Evolutionary conservation across 345 rosid species (phyloP).

Genomic region (Brassica napus): DNA sequence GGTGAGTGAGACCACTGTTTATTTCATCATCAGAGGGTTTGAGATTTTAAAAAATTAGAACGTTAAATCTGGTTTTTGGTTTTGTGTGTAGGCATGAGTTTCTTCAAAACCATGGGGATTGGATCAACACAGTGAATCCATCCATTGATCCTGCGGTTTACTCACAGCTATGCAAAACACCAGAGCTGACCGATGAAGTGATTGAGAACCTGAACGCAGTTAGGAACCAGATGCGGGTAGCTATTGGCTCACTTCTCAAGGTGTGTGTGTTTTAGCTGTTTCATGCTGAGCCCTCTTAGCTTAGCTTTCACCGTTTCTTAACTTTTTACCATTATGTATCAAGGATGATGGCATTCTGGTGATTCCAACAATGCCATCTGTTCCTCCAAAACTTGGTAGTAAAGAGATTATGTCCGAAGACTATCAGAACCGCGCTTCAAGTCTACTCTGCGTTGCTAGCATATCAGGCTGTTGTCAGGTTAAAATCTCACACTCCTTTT

Average conservation of each 20-base stretch:
- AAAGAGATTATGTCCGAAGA: conserved; percentile 75
- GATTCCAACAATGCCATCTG: conserved; percentile 69
- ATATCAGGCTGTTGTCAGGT: conserved; percentile 99
- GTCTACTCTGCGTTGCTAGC: conserved; percentile 84
- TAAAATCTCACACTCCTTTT: conserved; percentile 21
- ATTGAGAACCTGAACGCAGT: conserved; percentile 66
- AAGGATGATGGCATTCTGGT: conserved; percentile 95
- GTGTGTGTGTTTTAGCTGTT: conserved; percentile 39
- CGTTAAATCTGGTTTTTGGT: conserved; percentile 14
- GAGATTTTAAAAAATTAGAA: conserved; percentile 3
- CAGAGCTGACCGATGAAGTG: conserved; percentile 50
- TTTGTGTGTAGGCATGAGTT: conserved; percentile 71
- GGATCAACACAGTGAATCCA: conserved; percentile 75
- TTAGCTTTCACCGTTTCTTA: not conserved
- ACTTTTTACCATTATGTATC: not conserved
- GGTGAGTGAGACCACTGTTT: conserved; percentile 47
- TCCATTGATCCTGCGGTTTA: conserved; percentile 56
- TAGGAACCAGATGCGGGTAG: conserved; percentile 73
- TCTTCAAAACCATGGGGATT: conserved; percentile 59
- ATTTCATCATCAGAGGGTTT: conserved; percentile 8
- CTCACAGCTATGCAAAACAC: conserved; percentile 46
- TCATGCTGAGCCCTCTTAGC: not conserved
- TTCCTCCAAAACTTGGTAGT: conserved; percentile 83
- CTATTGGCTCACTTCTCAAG: conserved; percentile 76
- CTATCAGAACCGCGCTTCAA: conserved; percentile 53